A percentile compares a stretch with the other conserved stretches of the same genome.
Conservation (phyloP, 129 eudicot species). For the Dittrichia graveolens region DNA sequence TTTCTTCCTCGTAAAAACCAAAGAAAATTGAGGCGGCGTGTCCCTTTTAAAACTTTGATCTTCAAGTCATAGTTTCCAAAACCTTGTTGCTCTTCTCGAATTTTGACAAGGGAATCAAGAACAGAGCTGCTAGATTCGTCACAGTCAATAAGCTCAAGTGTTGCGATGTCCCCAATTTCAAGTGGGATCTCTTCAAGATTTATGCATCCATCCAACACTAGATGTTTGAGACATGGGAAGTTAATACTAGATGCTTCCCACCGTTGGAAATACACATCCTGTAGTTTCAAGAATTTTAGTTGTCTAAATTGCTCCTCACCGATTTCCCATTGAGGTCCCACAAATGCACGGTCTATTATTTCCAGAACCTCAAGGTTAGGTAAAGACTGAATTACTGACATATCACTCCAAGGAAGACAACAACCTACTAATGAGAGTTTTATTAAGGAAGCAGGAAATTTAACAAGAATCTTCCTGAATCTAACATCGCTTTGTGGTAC, state of each 20-base stretch:
- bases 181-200: slow-evolving; percentile 30
- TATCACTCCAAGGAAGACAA: slow-evolving; percentile 33
- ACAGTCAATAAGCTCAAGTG: slow-evolving; percentile 28
- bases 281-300: slow-evolving; percentile 32
- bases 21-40: too few species aligned
- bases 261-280: background rate
- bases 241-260: slow-evolving; percentile 30
- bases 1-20: too few species aligned
- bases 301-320: slow-evolving; percentile 34
- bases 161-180: slow-evolving; percentile 28
- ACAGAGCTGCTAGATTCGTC: background rate
- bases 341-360: slow-evolving; percentile 32
- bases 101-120: background rate
- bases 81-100: slow-evolving; percentile 18
- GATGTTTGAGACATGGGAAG: slow-evolving; percentile 30
- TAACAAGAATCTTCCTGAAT: background rate
- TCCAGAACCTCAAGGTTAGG: slow-evolving; percentile 54
- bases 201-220: slow-evolving; percentile 23
- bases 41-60: background rate
- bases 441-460: slow-evolving; percentile 38
- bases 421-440: slow-evolving; percentile 30
- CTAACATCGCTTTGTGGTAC: too few species aligned
- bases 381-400: slow-evolving; percentile 35
- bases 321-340: slow-evolving; percentile 35
- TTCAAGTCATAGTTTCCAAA: slow-evolving; percentile 26